Evolutionary conservation across 768 basidiomycete genomes (phyloP).

Genomic region (Tremella fuciformis): DNA sequence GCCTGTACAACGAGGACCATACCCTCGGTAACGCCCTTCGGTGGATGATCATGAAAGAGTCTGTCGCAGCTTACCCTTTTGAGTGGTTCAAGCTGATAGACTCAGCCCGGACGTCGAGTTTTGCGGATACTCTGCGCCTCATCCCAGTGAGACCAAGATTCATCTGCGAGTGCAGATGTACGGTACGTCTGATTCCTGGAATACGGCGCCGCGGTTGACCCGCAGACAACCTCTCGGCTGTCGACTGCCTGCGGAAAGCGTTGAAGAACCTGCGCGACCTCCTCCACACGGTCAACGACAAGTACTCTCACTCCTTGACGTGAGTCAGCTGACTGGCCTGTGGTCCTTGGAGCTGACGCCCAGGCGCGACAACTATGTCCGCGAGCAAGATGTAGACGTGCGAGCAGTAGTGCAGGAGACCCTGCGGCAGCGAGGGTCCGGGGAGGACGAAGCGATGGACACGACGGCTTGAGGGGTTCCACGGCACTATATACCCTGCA

Average conservation of each 20-base stretch:
- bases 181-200: constrained; percentile 60
- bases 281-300: constrained; percentile 67
- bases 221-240: constrained; percentile 81
- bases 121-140: constrained; percentile 94
- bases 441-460: neutral
- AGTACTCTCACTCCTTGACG: constrained; percentile 63
- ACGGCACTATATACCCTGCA: neutral
- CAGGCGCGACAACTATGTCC: constrained; percentile 38
- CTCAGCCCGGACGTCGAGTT: constrained; percentile 91
- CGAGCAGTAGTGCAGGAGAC: constrained; percentile 34
- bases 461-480: neutral
- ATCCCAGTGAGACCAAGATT: constrained; percentile 95
- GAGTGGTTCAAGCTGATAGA: constrained; percentile 6
- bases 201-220: neutral
- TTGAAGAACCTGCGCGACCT: constrained; percentile 74
- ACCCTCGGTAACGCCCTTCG: constrained; percentile 90
- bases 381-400: constrained; percentile 48
- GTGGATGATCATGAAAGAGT: constrained; percentile 99
- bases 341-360: constrained; percentile 9
- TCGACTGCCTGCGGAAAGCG: constrained; percentile 73
- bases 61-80: constrained; percentile 35
- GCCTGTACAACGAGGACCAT: constrained; percentile 89
- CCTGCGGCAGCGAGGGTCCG: constrained; percentile 21
- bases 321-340: constrained; percentile 18
- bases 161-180: constrained; percentile 99